phyloP scores from a whole-genome alignment of 2,329 filamentous ascomycete species.

The Hypoxylon sp. region DNA sequence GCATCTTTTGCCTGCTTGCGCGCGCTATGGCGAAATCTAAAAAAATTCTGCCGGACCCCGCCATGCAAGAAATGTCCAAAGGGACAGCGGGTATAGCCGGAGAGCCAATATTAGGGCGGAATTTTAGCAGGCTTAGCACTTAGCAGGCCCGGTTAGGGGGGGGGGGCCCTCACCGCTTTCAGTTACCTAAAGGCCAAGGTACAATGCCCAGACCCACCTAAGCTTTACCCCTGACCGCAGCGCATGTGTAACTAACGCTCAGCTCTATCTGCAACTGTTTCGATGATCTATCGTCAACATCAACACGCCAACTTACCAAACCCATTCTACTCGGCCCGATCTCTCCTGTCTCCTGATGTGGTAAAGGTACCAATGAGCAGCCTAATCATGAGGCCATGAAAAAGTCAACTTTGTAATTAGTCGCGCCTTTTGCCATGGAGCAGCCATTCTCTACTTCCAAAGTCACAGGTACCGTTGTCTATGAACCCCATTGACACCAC shows the following conservation, averaged over 20 bases:
- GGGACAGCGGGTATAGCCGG: neutral
- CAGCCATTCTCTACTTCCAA: slow-evolving; percentile 76
- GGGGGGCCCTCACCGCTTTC: slow-evolving; percentile 16
- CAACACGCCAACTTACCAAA: too few relatives aligned
- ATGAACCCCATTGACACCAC: slow-evolving; percentile 26
- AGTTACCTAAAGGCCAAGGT: too few relatives aligned
- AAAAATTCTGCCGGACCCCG: slow-evolving; percentile 30
- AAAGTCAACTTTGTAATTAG: slow-evolving; percentile 31
- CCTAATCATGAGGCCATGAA: slow-evolving; percentile 40
- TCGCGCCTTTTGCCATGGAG: slow-evolving; percentile 62
- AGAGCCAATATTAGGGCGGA: too few relatives aligned
- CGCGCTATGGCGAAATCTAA: slow-evolving; percentile 18
- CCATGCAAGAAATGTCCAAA: too few relatives aligned
- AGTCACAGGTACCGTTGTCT: slow-evolving; percentile 68
- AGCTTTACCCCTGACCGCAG: slow-evolving; percentile 11
- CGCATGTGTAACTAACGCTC: neutral
- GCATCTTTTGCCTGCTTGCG: neutral
- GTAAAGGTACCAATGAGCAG: neutral
- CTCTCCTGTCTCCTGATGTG: neutral
- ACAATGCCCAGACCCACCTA: too few relatives aligned
- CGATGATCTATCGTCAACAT: neutral
- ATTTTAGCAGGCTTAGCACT: too few relatives aligned
- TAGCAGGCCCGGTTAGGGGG: too few relatives aligned
- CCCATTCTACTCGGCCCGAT: too few relatives aligned
- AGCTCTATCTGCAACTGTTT: neutral